Evolutionary conservation across 2,329 filamentous ascomycete species (phyloP), one percentile per base, ranked within the genome.

Genomic region (Keithomyces neogunnii): DNA sequence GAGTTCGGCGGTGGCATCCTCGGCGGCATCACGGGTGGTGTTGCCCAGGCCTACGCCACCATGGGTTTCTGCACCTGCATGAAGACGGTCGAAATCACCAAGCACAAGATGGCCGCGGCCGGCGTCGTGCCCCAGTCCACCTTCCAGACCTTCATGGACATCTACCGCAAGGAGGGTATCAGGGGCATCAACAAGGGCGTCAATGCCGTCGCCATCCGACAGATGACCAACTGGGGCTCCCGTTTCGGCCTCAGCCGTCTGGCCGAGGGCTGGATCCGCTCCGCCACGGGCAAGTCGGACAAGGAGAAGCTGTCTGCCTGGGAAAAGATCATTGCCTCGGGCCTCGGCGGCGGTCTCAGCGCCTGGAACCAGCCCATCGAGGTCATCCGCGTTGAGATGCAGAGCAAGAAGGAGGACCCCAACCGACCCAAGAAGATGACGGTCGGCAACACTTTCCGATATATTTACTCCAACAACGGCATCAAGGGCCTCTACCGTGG

Each of bases 1-100:
- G 86, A 95, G 71, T 97, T 99, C 71, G 77, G 87, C 48, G 83
- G 85, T 60, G 93, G 93, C 67, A 97, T 99, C 74, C 68, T 78
- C 33, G 93, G 93, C 65, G 93, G 93, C 72, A 89, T 99, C 78
- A 80, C 84, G 28, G 93, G 93, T 68, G 93, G 93, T 80, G 84
- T 99, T 53, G 93, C 92, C 45, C 93, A 99, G 76, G 93, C 93
- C 54, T 99, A 99, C 71, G 93, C 93, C 59, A 99, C 93, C 69
- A 99, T 99, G 92, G 93, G 93, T 61, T 99, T 99, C 84, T 99
- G 93, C 76, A 99, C 93, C 56, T 99, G 93, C 82, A 99, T 99
- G 93, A 99, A 99, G 85, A 99, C 93, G 57, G 93, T 97, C 60
- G 93, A 99, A 74, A 99, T 99, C 74, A 99, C 93, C 67, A 95